These are phyloP conservation scores for Diaporthe velutina DNA, from an alignment of 2,329 filamentous ascomycete species.

Conservation along the genomic window DNA sequence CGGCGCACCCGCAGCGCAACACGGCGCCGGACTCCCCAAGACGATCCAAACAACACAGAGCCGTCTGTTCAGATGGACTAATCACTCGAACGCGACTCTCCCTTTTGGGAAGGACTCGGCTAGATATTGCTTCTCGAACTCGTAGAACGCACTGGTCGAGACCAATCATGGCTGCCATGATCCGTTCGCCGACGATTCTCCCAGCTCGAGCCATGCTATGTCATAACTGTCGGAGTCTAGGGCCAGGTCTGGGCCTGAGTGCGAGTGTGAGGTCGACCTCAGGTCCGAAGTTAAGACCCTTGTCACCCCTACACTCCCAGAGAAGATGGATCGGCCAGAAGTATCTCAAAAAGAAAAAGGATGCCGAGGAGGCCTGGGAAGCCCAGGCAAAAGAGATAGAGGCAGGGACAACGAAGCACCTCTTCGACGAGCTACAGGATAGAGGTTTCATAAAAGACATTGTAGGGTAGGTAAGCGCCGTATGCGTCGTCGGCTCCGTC, in stretches of 20 bases:
- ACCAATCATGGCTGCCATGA: conserved; percentile 47
- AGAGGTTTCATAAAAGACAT: conserved; percentile 81
- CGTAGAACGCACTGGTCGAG: neutral
- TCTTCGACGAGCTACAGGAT: conserved; percentile 77
- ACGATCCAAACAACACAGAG: neutral
- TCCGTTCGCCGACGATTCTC: conserved; percentile 43
- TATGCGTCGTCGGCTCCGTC: neutral
- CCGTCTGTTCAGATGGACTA: conserved; percentile 15
- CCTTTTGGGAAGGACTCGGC: neutral
- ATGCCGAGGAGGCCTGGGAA: conserved; percentile 62
- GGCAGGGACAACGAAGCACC: conserved; percentile 62
- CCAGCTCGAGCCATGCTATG: conserved; percentile 34
- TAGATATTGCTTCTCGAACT: neutral
- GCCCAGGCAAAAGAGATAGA: conserved; percentile 60
- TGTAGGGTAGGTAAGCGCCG: conserved; percentile 70
- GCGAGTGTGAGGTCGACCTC: neutral
- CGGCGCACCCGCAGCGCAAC: neutral
- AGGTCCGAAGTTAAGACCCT: neutral
- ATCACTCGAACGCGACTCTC: neutral
- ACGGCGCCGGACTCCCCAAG: neutral
- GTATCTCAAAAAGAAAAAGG: conserved; percentile 57
- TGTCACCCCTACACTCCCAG: conserved; percentile 37
- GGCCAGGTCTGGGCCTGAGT: neutral
- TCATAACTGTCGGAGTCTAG: conserved; percentile 24
- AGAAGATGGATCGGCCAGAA: conserved; percentile 55